Evolutionary conservation across 2,329 filamentous ascomycete species (phyloP).

Genomic region (Penicillium sp.): DNA sequence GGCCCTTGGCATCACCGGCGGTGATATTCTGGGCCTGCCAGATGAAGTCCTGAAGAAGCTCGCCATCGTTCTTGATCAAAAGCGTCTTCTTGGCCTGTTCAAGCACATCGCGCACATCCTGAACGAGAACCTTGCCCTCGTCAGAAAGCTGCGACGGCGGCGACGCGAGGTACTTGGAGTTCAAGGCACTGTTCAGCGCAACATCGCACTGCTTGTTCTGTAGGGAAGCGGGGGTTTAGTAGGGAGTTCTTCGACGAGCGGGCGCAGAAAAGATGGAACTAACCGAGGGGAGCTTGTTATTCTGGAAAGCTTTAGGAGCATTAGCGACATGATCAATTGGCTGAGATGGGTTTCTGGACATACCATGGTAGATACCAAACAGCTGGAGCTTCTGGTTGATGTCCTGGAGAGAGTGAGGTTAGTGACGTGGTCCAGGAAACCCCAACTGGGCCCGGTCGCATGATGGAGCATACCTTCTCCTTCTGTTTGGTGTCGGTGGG

Average conservation of each 20-base stretch:
- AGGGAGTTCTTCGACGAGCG: not conserved
- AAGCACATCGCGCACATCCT: slow-evolving; percentile 73
- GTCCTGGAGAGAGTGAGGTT: slow-evolving; percentile 44
- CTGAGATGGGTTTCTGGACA: not conserved
- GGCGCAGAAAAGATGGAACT: slow-evolving; percentile 31
- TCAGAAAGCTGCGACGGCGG: slow-evolving; percentile 73
- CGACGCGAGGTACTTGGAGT: slow-evolving; percentile 62
- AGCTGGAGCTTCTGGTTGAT: slow-evolving; percentile 92
- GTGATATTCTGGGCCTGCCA: slow-evolving; percentile 82
- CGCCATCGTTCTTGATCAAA: slow-evolving; percentile 90
- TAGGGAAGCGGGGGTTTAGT: slow-evolving; percentile 6
- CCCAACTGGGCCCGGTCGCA: not conserved
- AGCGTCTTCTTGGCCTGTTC: slow-evolving; percentile 78
- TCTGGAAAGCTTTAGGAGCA: slow-evolving; percentile 63
- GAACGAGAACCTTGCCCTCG: slow-evolving; percentile 75
- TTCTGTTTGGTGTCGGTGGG: slow-evolving; percentile 70
- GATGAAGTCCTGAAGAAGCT: slow-evolving; percentile 93
- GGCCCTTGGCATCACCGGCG: slow-evolving; percentile 56
- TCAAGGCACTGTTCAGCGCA: slow-evolving; percentile 81
- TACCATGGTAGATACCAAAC: slow-evolving; percentile 76
- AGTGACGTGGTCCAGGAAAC: not conserved
- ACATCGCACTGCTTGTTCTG: slow-evolving; percentile 95
- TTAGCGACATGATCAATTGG: not conserved
- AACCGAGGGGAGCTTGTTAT: slow-evolving; percentile 87
- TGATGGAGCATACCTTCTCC: slow-evolving; percentile 54